Percentiles rank a stretch among this genome's conserved stretches.
Conservation (phyloP, 352 stramenopile species). For the Phytophthora parvispora region DNA sequence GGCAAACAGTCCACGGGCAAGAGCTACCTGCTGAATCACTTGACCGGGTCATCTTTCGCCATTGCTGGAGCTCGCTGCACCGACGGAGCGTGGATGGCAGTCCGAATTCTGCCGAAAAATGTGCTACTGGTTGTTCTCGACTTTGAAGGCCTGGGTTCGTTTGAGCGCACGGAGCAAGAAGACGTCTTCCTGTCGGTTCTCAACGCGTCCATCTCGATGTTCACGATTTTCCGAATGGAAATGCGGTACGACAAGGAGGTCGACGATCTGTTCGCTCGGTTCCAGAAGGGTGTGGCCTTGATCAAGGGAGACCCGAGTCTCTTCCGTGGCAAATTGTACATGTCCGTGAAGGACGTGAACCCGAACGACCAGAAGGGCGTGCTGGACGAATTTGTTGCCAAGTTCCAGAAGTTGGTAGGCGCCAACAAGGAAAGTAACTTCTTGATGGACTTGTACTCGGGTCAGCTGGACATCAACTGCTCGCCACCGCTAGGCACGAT, state of each 20-base stretch:
- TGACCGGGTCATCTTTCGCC: constrained; percentile 79
- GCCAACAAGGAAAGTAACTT: constrained; percentile 74
- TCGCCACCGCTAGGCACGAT: constrained; percentile 73
- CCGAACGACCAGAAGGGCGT: constrained; percentile 69
- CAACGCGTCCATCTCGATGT: constrained; percentile 69
- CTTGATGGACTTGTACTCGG: constrained; percentile 69
- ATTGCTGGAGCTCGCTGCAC: constrained; percentile 59
- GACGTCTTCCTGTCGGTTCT: constrained; percentile 75
- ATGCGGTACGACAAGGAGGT: constrained; percentile 88
- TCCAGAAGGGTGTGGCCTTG: constrained; percentile 73
- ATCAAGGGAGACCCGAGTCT: constrained; percentile 69
- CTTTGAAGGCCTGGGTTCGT: constrained; percentile 81
- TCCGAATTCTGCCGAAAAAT: constrained; percentile 37
- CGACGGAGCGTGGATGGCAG: constrained; percentile 55
- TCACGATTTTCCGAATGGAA: constrained; percentile 77
- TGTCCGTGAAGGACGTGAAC: constrained; percentile 88
- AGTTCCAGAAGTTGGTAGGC: constrained; percentile 59
- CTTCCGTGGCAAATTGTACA: constrained; percentile 76
- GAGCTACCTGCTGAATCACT: constrained; percentile 84
- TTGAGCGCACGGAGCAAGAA: constrained; percentile 74
- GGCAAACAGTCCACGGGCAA: constrained; percentile 85
- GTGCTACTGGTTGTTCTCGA: constrained; percentile 80
- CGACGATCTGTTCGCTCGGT: constrained; percentile 69
- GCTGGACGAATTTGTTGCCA: constrained; percentile 61
- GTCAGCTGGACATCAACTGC: constrained; percentile 76